These are phyloP conservation scores for Caulochytrium protostelioides DNA, from an alignment of 371 early-diverging fungal genomes.

Conservation along the genomic window DNA sequence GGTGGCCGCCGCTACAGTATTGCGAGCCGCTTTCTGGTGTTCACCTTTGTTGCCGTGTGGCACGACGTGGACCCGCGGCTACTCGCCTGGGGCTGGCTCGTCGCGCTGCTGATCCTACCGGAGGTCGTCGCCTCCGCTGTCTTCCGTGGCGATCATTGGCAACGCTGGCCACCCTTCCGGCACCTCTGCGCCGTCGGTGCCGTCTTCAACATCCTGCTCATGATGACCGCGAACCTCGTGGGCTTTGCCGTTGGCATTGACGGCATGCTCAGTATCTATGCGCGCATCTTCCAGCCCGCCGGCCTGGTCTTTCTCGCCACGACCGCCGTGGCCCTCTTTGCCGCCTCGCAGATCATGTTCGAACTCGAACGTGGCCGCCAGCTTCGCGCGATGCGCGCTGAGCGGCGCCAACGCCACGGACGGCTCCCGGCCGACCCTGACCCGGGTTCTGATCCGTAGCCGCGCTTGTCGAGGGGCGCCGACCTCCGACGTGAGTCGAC, in stretches of 20 bases:
- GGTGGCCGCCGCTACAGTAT: constrained; percentile 46
- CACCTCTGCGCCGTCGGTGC: constrained; percentile 62
- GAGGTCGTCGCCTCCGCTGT: constrained; percentile 34
- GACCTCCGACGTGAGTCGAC: too few species aligned
- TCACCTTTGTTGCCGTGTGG: constrained; percentile 90
- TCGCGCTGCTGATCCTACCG: constrained; percentile 60
- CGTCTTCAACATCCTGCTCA: constrained; percentile 61
- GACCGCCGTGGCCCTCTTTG: constrained; percentile 32
- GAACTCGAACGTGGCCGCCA: too few species aligned
- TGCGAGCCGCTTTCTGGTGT: constrained; percentile 53
- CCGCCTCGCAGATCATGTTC: constrained; percentile 61
- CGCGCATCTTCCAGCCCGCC: constrained; percentile 1
- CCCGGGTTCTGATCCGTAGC: too few species aligned
- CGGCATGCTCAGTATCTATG: constrained; percentile 21
- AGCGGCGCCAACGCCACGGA: too few species aligned
- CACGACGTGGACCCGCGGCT: constrained; percentile 69
- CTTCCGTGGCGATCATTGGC: constrained; percentile 18
- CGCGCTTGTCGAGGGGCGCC: too few species aligned
- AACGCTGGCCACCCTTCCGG: constrained; percentile 43
- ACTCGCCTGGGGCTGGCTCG: constrained; percentile 82
- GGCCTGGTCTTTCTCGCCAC: constrained; percentile 27
- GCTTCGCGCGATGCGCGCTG: too few species aligned
- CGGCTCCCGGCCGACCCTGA: too few species aligned
- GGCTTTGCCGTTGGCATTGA: constrained; percentile 79
- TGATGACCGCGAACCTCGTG: constrained; percentile 85